A percentile compares a stretch with the other conserved stretches of the same genome.
These are phyloP conservation scores for Apiosordaria backusii DNA, from an alignment of 495 filamentous ascomycete species.

Conservation along the genomic window DNA sequence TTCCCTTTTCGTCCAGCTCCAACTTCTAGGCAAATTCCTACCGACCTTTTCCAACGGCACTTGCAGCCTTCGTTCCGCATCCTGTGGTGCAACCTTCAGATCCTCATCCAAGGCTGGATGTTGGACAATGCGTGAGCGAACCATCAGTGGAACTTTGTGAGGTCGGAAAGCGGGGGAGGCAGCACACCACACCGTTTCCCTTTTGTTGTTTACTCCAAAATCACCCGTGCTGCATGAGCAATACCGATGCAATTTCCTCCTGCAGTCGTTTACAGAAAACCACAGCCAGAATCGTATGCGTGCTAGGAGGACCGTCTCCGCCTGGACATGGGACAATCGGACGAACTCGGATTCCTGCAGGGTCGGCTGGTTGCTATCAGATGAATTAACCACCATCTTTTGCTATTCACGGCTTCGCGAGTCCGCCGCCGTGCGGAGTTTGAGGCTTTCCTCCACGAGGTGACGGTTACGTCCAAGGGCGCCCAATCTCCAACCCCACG, in stretches of 20 bases:
- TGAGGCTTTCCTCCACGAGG: background rate
- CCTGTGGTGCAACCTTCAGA: background rate
- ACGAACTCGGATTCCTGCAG: slow-evolving; percentile 26
- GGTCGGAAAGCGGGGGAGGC: slow-evolving; percentile 11
- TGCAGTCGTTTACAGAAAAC: slow-evolving; percentile 10
- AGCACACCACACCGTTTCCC: slow-evolving; percentile 9
- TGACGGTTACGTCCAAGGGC: background rate
- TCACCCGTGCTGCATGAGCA: slow-evolving; percentile 19
- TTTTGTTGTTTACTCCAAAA: slow-evolving; percentile 11
- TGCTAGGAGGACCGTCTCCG: slow-evolving; percentile 14
- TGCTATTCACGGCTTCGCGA: slow-evolving; percentile 6
- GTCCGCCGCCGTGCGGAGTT: background rate
- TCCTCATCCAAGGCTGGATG: background rate
- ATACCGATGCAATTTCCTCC: slow-evolving; percentile 28
- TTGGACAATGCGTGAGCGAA: background rate
- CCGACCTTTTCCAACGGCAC: slow-evolving; percentile 12
- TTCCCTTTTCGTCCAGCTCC: background rate
- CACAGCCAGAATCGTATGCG: slow-evolving; percentile 8
- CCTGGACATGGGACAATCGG: background rate
- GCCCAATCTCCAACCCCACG: slow-evolving; percentile 9
- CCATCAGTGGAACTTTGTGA: background rate
- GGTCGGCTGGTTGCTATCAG: slow-evolving; percentile 18
- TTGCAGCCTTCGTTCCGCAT: slow-evolving; percentile 20
- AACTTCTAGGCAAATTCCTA: background rate
- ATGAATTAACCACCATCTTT: slow-evolving; percentile 29